Conservation (phyloP, 2,329 filamentous ascomycete species). For the Fusarium guadeloupense region DNA sequence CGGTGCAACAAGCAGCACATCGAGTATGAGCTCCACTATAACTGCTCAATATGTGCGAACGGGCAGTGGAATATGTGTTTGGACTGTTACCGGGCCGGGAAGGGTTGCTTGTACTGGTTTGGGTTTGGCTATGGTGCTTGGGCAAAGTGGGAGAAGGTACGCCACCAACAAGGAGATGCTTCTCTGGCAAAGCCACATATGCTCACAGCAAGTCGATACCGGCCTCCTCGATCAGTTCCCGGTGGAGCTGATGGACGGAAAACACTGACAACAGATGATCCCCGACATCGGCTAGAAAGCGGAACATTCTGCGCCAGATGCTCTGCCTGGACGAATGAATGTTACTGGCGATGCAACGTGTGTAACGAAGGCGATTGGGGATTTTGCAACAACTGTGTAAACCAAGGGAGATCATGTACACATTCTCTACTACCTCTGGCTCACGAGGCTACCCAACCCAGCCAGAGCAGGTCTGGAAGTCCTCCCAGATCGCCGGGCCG, state of each 20-base stretch:
- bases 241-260: constrained; percentile 64
- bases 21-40: constrained; percentile 87
- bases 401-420: constrained; percentile 80
- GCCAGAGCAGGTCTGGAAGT: constrained; percentile 51
- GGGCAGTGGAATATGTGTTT: constrained; percentile 83
- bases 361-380: constrained; percentile 97
- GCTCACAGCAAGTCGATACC: constrained; percentile 66
- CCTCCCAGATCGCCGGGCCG: constrained; percentile 54
- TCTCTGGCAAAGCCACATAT: constrained; percentile 63
- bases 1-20: constrained; percentile 77
- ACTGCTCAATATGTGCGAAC: constrained; percentile 74
- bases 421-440: constrained; percentile 82
- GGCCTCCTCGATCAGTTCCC: constrained; percentile 58
- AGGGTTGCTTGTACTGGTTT: constrained; percentile 87
- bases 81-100: constrained; percentile 78
- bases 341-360: constrained; percentile 87
- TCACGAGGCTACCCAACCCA: constrained; percentile 59
- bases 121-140: constrained; percentile 82
- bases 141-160: constrained; percentile 69
- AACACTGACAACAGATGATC: constrained; percentile 73
- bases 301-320: constrained; percentile 89
- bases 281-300: constrained; percentile 72
- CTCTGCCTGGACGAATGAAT: constrained; percentile 76
- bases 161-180: constrained; percentile 49
- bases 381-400: constrained; percentile 88